phyloP scores from a whole-genome alignment of 202 grass and related monocot genomes.

The Digitaria exilis region DNA sequence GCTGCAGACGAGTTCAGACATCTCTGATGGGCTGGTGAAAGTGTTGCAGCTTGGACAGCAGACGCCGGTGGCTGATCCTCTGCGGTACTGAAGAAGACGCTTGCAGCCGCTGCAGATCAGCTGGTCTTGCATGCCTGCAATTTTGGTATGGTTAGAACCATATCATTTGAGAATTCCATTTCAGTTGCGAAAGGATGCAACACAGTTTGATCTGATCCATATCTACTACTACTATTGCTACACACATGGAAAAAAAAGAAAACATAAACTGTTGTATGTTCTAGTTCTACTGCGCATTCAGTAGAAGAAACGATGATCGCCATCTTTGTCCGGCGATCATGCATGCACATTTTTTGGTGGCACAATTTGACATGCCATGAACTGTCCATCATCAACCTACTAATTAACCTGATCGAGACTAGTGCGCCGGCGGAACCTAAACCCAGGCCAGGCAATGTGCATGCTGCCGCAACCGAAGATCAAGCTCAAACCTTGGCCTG shows the following conservation, averaged over 20 bases:
- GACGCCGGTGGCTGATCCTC: conserved; percentile 44
- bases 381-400: no score
- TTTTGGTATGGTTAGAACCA: background rate
- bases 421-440: no score
- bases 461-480: background rate
- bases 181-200: background rate
- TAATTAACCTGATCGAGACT: no score
- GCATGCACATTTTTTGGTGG: no score
- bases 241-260: no score
- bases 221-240: no score
- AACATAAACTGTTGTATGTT: no score
- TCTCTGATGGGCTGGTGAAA: conserved; percentile 29
- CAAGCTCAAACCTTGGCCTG: background rate
- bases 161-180: background rate
- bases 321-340: no score
- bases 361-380: no score
- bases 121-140: conserved; percentile 49
- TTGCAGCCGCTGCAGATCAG: conserved; percentile 46
- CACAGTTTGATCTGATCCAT: background rate
- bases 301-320: no score
- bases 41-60: conserved; percentile 51
- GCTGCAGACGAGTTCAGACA: conserved; percentile 55
- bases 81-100: conserved; percentile 43
- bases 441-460: background rate
- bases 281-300: no score